phyloP scores from a whole-genome alignment of 2,329 filamentous ascomycete genomes.

The Zasmidium cellare region DNA sequence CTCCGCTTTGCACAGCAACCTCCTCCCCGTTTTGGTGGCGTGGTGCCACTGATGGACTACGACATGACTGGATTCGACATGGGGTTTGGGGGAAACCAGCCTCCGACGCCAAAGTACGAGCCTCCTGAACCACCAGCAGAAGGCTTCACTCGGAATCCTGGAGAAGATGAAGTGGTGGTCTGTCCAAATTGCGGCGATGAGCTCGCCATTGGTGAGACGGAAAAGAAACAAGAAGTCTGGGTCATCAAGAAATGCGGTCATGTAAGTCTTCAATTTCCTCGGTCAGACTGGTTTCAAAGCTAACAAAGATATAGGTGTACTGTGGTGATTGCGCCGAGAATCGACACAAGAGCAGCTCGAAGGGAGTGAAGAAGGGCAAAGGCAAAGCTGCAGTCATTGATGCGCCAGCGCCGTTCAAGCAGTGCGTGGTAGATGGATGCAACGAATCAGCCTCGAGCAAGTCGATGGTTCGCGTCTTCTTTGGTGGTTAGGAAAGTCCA shows the following conservation, averaged over 20 bases:
- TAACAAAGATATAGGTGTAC: conserved; percentile 46
- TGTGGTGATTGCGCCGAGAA: conserved; percentile 53
- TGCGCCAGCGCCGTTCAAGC: conserved; percentile 41
- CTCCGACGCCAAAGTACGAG: conserved; percentile 55
- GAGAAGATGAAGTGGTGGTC: conserved; percentile 70
- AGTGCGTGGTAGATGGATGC: conserved; percentile 49
- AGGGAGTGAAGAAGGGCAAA: conserved; percentile 37
- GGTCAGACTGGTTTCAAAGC: too few relatives aligned
- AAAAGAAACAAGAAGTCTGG: conserved; percentile 83
- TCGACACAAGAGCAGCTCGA: conserved; percentile 27
- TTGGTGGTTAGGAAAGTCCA: conserved; percentile 25
- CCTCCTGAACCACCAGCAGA: conserved; percentile 63
- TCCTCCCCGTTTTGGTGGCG: neutral
- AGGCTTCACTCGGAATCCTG: conserved; percentile 80
- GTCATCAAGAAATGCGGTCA: conserved; percentile 88
- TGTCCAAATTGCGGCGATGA: conserved; percentile 88
- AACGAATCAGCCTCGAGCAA: conserved; percentile 11
- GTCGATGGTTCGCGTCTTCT: conserved; percentile 28
- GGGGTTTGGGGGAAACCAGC: conserved; percentile 32
- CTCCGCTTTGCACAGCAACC: neutral
- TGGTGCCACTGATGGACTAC: conserved; percentile 37
- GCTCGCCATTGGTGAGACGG: conserved; percentile 69
- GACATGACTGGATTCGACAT: conserved; percentile 46
- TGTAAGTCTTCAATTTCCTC: conserved; percentile 55
- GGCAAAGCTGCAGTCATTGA: conserved; percentile 14